phyloP scores from a whole-genome alignment of 768 basidiomycete genomes.

The Boletus reticuloceps region DNA sequence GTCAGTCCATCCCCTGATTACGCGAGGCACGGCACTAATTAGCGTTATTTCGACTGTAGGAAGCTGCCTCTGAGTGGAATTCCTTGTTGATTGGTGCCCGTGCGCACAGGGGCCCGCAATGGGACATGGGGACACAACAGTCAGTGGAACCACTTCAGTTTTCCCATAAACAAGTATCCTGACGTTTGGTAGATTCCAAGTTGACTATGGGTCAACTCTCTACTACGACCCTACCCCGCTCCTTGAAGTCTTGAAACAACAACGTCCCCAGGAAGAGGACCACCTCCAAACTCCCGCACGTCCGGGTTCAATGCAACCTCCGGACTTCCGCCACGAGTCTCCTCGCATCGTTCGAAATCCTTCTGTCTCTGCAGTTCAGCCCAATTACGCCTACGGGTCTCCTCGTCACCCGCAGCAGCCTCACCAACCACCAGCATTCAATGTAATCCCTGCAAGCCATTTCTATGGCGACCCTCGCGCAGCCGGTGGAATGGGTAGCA shows the following conservation, averaged over 20 bases:
- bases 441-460: slow-evolving; percentile 37
- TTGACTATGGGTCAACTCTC: slow-evolving; percentile 67
- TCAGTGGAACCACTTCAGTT: slow-evolving; percentile 36
- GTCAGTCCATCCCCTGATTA: slow-evolving; percentile 40
- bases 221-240: slow-evolving; percentile 72
- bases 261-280: slow-evolving; percentile 31
- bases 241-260: slow-evolving; percentile 45
- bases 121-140: slow-evolving; percentile 88
- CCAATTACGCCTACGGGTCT: slow-evolving; percentile 29
- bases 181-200: slow-evolving; percentile 55
- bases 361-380: slow-evolving; percentile 27
- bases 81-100: slow-evolving; percentile 74
- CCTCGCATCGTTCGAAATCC: slow-evolving; percentile 33
- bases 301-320: slow-evolving; percentile 30
- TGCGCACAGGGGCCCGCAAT: slow-evolving; percentile 80
- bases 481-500: slow-evolving; percentile 34
- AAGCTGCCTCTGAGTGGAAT: slow-evolving; percentile 86
- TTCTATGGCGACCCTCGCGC: slow-evolving; percentile 38
- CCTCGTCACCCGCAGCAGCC: slow-evolving; percentile 30
- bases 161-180: neutral
- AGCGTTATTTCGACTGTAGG: slow-evolving; percentile 32
- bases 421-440: slow-evolving; percentile 25
- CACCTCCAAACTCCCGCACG: slow-evolving; percentile 18
- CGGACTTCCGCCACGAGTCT: slow-evolving; percentile 34
- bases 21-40: neutral